Evolutionary conservation across 371 early-diverging fungal species (phyloP).

Genomic region (Basidiobolus meristosporus): DNA sequence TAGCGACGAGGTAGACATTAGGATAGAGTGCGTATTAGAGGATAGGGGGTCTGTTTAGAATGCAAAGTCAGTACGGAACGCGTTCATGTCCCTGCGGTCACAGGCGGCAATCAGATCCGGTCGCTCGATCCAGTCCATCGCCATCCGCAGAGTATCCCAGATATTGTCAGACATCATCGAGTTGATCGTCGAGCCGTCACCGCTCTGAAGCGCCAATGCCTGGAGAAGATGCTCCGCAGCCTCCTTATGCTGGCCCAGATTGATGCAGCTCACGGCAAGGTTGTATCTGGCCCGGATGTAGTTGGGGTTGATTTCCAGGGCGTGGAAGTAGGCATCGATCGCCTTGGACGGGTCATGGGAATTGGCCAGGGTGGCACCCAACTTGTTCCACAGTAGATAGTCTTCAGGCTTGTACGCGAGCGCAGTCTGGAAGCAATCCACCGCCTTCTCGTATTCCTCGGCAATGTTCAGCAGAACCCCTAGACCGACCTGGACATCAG

Average conservation of each 20-base stretch:
- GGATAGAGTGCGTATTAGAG: too few species aligned
- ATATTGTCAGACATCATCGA: conserved; percentile 16
- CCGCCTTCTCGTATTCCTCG: conserved; percentile 78
- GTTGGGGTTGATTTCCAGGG: conserved; percentile 80
- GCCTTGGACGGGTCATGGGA: conserved; percentile 50
- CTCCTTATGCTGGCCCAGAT: conserved; percentile 69
- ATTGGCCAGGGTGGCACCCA: conserved; percentile 93
- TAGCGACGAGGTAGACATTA: too few species aligned
- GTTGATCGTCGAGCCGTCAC: neutral
- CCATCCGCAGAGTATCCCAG: conserved; percentile 75
- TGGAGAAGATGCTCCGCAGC: conserved; percentile 83
- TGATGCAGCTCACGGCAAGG: conserved; percentile 79
- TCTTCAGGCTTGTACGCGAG: conserved; percentile 73
- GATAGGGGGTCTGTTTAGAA: too few species aligned
- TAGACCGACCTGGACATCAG: conserved; percentile 82
- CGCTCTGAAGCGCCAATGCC: conserved; percentile 55
- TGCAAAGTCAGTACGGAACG: conserved; percentile 62
- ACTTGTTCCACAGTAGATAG: conserved; percentile 87
- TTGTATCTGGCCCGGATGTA: conserved; percentile 92
- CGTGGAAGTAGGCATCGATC: conserved; percentile 81
- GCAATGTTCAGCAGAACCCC: conserved; percentile 85
- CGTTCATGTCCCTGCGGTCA: conserved; percentile 43
- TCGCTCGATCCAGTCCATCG: conserved; percentile 59
- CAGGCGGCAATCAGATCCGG: conserved; percentile 54
- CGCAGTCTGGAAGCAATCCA: conserved; percentile 92